These are phyloP conservation scores for Irpex sp. DNA, from an alignment of 1,284 basidiomycete genomes.

Conservation along the genomic window DNA sequence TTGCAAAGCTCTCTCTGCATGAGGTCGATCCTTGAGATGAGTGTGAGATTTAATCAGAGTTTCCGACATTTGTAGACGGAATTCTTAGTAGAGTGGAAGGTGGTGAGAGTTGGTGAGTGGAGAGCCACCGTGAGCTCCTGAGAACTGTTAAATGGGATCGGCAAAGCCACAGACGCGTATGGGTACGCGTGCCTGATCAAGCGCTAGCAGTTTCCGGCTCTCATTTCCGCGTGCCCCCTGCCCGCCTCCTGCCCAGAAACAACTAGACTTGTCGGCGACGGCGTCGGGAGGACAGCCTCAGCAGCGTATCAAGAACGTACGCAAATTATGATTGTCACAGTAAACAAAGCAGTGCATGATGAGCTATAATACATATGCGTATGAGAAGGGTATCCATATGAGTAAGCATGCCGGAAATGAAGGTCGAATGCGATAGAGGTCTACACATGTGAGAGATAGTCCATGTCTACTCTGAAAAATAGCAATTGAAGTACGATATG, in stretches of 20 bases:
- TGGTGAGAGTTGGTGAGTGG: neutral
- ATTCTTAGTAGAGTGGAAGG: neutral
- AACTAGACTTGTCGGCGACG: neutral
- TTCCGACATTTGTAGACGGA: conserved; percentile 34
- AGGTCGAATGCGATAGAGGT: neutral
- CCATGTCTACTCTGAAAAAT: neutral
- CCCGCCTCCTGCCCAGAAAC: neutral
- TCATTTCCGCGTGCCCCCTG: neutral
- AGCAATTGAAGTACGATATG: conserved; percentile 4
- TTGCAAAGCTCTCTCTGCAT: conserved; percentile 55
- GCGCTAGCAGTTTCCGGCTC: neutral
- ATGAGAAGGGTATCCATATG: neutral
- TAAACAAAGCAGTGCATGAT: neutral
- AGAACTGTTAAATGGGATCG: neutral
- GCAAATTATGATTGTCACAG: neutral
- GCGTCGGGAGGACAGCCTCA: neutral
- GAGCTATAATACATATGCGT: neutral
- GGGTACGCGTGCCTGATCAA: neutral
- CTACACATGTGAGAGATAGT: neutral
- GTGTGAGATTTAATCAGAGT: conserved; percentile 61
- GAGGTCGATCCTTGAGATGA: conserved; percentile 60
- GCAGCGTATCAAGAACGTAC: neutral
- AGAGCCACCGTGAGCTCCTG: neutral
- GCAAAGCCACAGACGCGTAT: neutral
- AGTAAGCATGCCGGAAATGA: neutral